Conservation (phyloP, 2,329 filamentous ascomycete genomes). For the Beauveria sp. region DNA sequence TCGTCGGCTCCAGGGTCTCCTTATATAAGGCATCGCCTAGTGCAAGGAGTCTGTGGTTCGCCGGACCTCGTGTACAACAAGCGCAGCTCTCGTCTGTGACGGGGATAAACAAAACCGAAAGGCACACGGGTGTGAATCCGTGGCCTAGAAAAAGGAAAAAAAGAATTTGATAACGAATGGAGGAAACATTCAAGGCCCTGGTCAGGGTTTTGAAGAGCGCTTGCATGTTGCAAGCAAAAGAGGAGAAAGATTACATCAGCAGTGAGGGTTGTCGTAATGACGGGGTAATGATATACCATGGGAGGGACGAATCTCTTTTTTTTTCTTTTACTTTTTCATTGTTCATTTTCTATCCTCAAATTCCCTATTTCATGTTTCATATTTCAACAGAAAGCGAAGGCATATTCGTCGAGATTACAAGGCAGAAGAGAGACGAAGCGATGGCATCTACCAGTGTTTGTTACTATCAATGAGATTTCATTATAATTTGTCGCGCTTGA, state of each 20-base stretch:
- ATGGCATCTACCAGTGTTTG: constrained; percentile 1
- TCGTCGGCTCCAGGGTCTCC: background rate
- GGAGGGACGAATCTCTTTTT: background rate
- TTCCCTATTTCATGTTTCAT: background rate
- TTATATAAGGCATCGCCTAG: background rate
- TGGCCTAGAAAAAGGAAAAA: background rate
- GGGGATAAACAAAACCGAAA: background rate
- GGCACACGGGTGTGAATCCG: background rate
- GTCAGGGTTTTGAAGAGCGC: background rate
- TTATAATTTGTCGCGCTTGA: background rate
- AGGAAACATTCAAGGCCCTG: background rate
- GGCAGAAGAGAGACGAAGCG: background rate
- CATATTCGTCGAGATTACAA: background rate
- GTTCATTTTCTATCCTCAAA: background rate
- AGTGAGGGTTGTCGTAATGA: constrained; percentile 5
- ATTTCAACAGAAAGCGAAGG: constrained; percentile 5
- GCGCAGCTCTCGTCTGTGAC: constrained; percentile 4
- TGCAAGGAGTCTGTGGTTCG: background rate
- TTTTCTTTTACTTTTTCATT: background rate
- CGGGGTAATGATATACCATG: constrained; percentile 13
- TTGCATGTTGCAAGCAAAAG: background rate
- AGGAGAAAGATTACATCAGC: background rate
- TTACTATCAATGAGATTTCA: background rate
- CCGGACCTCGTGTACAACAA: constrained; percentile 6
- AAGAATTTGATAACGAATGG: background rate